These are phyloP conservation scores for Neurospora sp. DNA, from an alignment of 495 filamentous ascomycete species.

Conservation along the genomic window DNA sequence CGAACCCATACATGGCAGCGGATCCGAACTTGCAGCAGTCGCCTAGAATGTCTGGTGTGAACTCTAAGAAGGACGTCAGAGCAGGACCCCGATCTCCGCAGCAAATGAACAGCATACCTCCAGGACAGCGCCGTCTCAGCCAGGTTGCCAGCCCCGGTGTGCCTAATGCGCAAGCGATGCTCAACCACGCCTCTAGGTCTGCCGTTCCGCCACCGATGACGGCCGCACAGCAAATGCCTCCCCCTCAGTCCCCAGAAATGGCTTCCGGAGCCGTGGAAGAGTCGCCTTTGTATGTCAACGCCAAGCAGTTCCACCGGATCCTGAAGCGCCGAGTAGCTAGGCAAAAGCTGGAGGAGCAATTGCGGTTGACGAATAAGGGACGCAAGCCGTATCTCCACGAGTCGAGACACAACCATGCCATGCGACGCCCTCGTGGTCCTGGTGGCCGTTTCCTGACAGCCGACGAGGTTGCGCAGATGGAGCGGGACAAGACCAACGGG, in stretches of 20 bases:
- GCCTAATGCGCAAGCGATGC: constrained; percentile 44
- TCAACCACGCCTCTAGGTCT: constrained; percentile 39
- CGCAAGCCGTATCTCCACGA: constrained; percentile 97
- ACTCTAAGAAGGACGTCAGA: constrained; percentile 46
- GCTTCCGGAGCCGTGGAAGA: constrained; percentile 70
- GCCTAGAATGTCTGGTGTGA: constrained; percentile 42
- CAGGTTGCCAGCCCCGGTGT: constrained; percentile 55
- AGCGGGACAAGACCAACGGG: constrained; percentile 42
- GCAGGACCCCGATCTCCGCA: constrained; percentile 49
- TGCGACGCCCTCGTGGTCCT: constrained; percentile 91
- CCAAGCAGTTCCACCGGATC: constrained; percentile 97
- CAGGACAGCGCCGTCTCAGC: constrained; percentile 46
- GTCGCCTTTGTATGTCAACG: constrained; percentile 93
- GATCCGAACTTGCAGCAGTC: constrained; percentile 49
- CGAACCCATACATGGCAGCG: constrained; percentile 37
- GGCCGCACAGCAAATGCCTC: constrained; percentile 40
- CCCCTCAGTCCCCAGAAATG: constrained; percentile 76
- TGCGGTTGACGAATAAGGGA: constrained; percentile 87
- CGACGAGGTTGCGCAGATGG: constrained; percentile 92
- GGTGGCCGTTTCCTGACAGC: constrained; percentile 94
- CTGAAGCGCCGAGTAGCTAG: constrained; percentile 86
- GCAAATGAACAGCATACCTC: constrained; percentile 43
- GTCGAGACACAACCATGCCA: constrained; percentile 97
- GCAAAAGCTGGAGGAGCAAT: constrained; percentile 82
- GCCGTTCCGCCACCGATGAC: constrained; percentile 37